phyloP scores from a whole-genome alignment of 768 basidiomycete species.

The Rhizopogon vesiculosus region DNA sequence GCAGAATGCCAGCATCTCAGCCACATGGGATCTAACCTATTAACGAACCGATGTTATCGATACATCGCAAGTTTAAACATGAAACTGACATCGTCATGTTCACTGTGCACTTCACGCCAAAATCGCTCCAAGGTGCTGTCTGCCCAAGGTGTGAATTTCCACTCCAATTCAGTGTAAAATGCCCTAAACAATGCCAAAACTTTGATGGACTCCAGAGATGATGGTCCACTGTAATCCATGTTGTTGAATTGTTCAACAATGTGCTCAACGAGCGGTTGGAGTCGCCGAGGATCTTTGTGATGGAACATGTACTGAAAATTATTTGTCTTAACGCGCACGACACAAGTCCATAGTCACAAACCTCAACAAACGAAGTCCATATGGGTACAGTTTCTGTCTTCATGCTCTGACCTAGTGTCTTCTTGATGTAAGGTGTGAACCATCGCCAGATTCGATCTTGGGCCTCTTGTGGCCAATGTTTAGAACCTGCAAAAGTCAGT shows the following conservation, averaged over 20 bases:
- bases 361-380: slow-evolving; percentile 79
- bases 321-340: slow-evolving; percentile 1
- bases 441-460: slow-evolving; percentile 75
- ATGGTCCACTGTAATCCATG: slow-evolving; percentile 76
- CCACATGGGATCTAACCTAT: slow-evolving; percentile 71
- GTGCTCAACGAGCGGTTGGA: slow-evolving; percentile 75
- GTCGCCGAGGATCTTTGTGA: slow-evolving; percentile 76
- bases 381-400: slow-evolving; percentile 78
- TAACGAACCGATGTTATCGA: slow-evolving; percentile 1
- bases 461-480: slow-evolving; percentile 79
- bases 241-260: slow-evolving; percentile 57
- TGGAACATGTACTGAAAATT: slow-evolving; percentile 65
- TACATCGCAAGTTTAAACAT: background rate
- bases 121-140: slow-evolving; percentile 61
- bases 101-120: slow-evolving; percentile 68
- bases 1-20: slow-evolving; percentile 67
- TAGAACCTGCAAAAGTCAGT: slow-evolving; percentile 50
- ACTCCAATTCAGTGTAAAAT: slow-evolving; percentile 68
- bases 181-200: slow-evolving; percentile 62
- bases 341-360: slow-evolving; percentile 22
- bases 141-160: slow-evolving; percentile 80
- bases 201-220: slow-evolving; percentile 78
- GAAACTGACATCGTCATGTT: slow-evolving; percentile 69
- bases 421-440: slow-evolving; percentile 64
- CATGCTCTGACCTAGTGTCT: slow-evolving; percentile 64